Percentiles rank a stretch among this genome's conserved stretches.
Evolutionary conservation across 2,329 filamentous ascomycete genomes (phyloP).

Genomic region (Furcasterigmium sp.): DNA sequence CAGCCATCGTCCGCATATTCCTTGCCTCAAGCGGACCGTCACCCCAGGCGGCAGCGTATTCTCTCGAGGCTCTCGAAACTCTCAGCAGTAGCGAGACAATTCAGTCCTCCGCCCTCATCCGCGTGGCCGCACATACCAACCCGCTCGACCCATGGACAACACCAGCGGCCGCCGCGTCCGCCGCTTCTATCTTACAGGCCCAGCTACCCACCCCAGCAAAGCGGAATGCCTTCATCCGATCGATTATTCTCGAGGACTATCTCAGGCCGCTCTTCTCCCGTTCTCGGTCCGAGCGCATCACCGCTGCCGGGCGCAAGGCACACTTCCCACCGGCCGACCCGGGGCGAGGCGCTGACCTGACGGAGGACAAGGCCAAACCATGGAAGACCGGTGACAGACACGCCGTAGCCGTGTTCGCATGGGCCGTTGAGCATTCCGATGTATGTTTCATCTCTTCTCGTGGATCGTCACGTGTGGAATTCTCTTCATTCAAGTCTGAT

Average conservation of each 20-base stretch:
- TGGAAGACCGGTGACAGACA: slow-evolving; percentile 2
- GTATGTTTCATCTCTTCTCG: slow-evolving; percentile 29
- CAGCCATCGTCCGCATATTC: not conserved
- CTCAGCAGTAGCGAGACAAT: slow-evolving; percentile 6
- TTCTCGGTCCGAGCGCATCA: slow-evolving; percentile 47
- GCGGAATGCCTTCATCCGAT: slow-evolving; percentile 37
- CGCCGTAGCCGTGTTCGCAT: slow-evolving; percentile 41
- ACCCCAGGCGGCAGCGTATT: too few species aligned
- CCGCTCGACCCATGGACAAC: slow-evolving; percentile 32
- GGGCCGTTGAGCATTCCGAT: slow-evolving; percentile 49
- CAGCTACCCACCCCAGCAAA: slow-evolving; percentile 9
- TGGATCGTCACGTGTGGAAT: too few species aligned
- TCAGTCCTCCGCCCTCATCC: slow-evolving; percentile 23
- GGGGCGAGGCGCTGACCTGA: not conserved
- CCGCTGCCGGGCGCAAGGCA: slow-evolving; percentile 50
- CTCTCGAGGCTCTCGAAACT: too few species aligned
- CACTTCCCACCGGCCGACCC: slow-evolving; percentile 32
- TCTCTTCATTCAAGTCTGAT: too few species aligned
- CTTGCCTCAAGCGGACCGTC: too few species aligned
- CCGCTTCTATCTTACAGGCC: slow-evolving; percentile 24
- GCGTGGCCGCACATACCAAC: slow-evolving; percentile 25
- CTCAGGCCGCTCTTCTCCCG: slow-evolving; percentile 64
- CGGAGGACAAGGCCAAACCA: not conserved
- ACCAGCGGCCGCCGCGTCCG: slow-evolving; percentile 17
- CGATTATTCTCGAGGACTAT: slow-evolving; percentile 55